Percentiles rank a stretch among this genome's conserved stretches.
Evolutionary conservation across 176 grass and related monocot genomes (phyloP).

Genomic region (Eragrostis nindensis): DNA sequence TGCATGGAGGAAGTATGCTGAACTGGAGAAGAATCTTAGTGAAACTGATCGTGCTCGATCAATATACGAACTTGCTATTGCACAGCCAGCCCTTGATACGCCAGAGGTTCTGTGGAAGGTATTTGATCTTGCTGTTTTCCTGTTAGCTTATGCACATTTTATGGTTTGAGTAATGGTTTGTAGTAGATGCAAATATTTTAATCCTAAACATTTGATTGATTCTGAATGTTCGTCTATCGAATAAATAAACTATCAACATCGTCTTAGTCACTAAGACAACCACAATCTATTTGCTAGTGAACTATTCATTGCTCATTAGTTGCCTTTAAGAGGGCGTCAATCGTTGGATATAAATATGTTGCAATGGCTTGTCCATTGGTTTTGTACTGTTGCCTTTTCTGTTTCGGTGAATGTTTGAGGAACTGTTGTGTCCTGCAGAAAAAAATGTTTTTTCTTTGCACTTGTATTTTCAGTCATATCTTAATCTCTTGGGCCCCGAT

Average conservation of each 20-base stretch:
- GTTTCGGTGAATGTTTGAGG: not conserved
- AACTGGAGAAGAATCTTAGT: slow-evolving; percentile 77
- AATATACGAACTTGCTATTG: slow-evolving; percentile 86
- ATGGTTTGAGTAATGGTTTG: not conserved
- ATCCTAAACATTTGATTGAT: not conserved
- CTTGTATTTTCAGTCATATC: not conserved
- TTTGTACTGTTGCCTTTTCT: not conserved
- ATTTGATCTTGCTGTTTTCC: slow-evolving; percentile 9
- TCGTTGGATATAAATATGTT: not conserved
- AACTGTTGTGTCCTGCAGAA: not conserved
- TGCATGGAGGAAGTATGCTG: slow-evolving; percentile 90
- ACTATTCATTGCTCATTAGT: not conserved
- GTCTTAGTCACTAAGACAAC: not conserved
- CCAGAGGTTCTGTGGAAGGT: slow-evolving; percentile 90
- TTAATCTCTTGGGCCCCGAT: not conserved
- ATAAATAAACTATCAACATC: not conserved
- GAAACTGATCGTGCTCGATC: slow-evolving; percentile 80
- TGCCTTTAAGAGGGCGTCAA: not conserved
- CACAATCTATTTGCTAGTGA: not conserved
- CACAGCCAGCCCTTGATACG: slow-evolving; percentile 79
- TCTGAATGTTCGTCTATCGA: not conserved
- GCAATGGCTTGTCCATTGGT: not conserved
- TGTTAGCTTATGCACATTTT: slow-evolving; percentile 6
- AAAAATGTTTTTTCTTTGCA: not conserved
- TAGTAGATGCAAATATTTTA: not conserved